Conservation (phyloP, 2,329 filamentous ascomycete species). For the Fusarium liriodendri region DNA sequence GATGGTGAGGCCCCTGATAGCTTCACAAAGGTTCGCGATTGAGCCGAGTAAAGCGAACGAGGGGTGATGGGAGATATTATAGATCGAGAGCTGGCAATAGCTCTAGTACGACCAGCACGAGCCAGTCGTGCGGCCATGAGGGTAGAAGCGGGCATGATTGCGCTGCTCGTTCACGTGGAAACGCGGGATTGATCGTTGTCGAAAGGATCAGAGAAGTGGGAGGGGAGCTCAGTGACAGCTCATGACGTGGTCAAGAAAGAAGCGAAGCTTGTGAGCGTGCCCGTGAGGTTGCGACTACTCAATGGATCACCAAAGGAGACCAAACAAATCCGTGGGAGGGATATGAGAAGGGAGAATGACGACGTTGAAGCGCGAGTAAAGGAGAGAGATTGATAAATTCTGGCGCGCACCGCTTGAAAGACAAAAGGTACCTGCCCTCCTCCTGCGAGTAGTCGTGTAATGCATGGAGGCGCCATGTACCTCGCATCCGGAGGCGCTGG, state of each 20-base stretch:
- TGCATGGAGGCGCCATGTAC: conserved; percentile 6
- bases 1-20: conserved; percentile 28
- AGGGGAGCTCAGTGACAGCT: conserved; percentile 9
- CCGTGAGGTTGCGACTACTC: neutral
- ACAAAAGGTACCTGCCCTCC: conserved; percentile 5
- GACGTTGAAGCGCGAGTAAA: neutral
- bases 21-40: conserved; percentile 38
- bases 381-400: neutral
- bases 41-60: conserved; percentile 21
- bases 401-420: neutral
- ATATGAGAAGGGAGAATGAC: neutral
- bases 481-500: conserved; percentile 18
- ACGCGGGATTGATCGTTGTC: conserved; percentile 8
- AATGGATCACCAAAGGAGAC: conserved; percentile 9
- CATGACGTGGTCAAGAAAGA: conserved; percentile 20
- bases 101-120: conserved; percentile 30
- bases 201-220: neutral
- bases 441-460: conserved; percentile 24
- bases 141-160: conserved; percentile 38
- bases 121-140: conserved; percentile 40
- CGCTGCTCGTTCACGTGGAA: neutral
- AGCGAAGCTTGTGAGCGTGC: conserved; percentile 2
- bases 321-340: neutral
- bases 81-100: conserved; percentile 23
- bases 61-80: conserved; percentile 21